Base-by-base conservation (phyloP, 2,329 filamentous ascomycete genomes). In the Colletotrichum paranaense region DNA sequence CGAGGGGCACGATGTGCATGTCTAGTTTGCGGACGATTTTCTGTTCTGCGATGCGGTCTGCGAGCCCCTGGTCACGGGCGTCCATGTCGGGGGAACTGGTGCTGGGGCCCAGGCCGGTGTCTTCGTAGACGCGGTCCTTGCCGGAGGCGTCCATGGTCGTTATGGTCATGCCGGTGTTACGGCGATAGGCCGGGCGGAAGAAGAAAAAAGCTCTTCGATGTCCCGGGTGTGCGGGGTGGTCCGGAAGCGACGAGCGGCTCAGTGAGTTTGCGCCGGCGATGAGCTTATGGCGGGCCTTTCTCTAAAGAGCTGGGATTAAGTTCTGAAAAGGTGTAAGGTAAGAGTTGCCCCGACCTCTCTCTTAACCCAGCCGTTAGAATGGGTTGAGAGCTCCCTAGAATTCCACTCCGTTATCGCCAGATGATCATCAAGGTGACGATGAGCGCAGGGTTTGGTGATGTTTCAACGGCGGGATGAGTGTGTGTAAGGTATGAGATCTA, bases 1-100 rank as follows among this genome's bases (percentile, higher is more conserved):
- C 85, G 24, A 93, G 84, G 2, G 92, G 92, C 16, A 94, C 87
- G 30, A 94, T 86, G 78, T 88, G 86, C 16, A 86, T 73, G 79
- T 94, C 92, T 38, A 94, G 81, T 81, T 93, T 94, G 68, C 89
- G 85, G 56, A 93, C 84, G 26, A 94, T 84, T 75, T 86, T 87
- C 76, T 84, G 86, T 81, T 93, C 86, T 32, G 62, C 72, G 30
- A 62, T 67, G n/a, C 67, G 75, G 52, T 76, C 72, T 19, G 53
- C 53, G 38, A 59, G 28, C 7, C 30, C 38, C 16, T n/a, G 24
- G 58, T 55, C 65, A 26, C 22, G 59, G 52, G 53, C 24, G 53
- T 46, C 49, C 11, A 52, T 28, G 4, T 64, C 66, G n/a, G 66
- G 38, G 9, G 66, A 64, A 52, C 58, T 59, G 9, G 59, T 55